Conservation (phyloP, 352 stramenopile genomes). For the Globisporangium camurandrum region DNA sequence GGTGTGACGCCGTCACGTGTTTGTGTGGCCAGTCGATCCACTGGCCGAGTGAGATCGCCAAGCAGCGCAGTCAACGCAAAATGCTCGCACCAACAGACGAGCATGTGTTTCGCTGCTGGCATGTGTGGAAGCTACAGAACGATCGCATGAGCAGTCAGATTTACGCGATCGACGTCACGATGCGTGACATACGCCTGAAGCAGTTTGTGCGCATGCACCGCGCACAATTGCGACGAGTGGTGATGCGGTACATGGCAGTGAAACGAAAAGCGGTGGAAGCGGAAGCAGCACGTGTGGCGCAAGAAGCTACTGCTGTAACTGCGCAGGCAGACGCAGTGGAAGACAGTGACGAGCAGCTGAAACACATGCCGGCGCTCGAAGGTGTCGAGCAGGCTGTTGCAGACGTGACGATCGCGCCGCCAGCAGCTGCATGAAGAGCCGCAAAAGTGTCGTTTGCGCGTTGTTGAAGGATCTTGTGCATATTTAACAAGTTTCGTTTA, state of each 20-base stretch:
- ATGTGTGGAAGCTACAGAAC: constrained; percentile 18
- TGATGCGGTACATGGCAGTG: constrained; percentile 10
- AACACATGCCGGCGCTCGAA: too few relatives aligned
- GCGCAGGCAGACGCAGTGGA: not conserved
- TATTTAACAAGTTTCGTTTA: too few relatives aligned
- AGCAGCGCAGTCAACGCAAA: constrained; percentile 41
- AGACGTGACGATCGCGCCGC: too few relatives aligned
- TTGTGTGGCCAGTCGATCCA: constrained; percentile 46
- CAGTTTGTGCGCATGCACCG: constrained; percentile 29
- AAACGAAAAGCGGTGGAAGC: constrained; percentile 15
- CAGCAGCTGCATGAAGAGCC: too few relatives aligned
- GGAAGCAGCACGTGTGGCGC: constrained; percentile 11
- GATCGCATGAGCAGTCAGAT: constrained; percentile 18
- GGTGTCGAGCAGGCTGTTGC: too few relatives aligned
- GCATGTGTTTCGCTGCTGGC: constrained; percentile 21
- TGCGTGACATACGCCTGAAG: constrained; percentile 22
- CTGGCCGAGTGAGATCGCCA: constrained; percentile 37
- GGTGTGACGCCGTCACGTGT: constrained; percentile 42
- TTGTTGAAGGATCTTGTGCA: too few relatives aligned
- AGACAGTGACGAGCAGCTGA: too few relatives aligned
- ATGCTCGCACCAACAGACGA: constrained; percentile 26
- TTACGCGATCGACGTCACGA: constrained; percentile 17
- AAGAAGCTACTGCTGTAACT: not conserved
- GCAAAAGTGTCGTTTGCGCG: too few relatives aligned
- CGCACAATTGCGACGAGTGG: constrained; percentile 17